Evolutionary conservation across 805 yeast species (phyloP), one percentile per base, ranked within the genome.

Genomic region (Pichia cephalocereana): DNA sequence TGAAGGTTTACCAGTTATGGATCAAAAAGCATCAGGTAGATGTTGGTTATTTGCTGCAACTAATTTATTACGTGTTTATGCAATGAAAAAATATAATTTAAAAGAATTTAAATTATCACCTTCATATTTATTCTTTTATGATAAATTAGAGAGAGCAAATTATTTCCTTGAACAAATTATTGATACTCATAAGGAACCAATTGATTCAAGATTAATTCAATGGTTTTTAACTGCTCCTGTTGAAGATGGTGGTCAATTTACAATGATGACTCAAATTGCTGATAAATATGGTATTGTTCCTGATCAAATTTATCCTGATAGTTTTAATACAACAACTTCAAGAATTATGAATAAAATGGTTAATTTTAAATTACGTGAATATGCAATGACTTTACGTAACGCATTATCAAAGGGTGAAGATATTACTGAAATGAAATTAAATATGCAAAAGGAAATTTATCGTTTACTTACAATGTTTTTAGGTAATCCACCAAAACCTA

Each of bases 21-120:
- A 83, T 66, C 96, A 87, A 69, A 76, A 77, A 57, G 64, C 78
- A 11, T 78, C 87, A 23, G 96, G 96, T 31, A 70, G 95, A 57
- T 87, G 96, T 66, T 87, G 96, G 96, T 73, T 87, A 52, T 87
- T 87, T 65, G 96, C 96, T 11, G 76, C 91, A 1, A 78, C 86
- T 46, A 87, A 88, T 57, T 74, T 83, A 48, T 68, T 86, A 58
- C 75, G 96, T 57, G 62, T 82, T 45, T 74, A 73, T 46, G 76
- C 85, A 40, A 79, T 81, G 65, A 70, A 74, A 56, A 75, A 75
- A 59, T 75, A 81, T 64, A 79, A 82, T 58, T 65, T 87, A 57
- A 79, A 79, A 56, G 76, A 74, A 55, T 79, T 85, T 62, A 89
- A 84, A 66, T 66, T 88, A 45, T 83, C 93, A 38, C 95, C 87